Percentiles rank a stretch among this genome's conserved stretches.
Evolutionary conservation across 148 eudicot species (phyloP).

Genomic region (Salicornia ramosissima): DNA sequence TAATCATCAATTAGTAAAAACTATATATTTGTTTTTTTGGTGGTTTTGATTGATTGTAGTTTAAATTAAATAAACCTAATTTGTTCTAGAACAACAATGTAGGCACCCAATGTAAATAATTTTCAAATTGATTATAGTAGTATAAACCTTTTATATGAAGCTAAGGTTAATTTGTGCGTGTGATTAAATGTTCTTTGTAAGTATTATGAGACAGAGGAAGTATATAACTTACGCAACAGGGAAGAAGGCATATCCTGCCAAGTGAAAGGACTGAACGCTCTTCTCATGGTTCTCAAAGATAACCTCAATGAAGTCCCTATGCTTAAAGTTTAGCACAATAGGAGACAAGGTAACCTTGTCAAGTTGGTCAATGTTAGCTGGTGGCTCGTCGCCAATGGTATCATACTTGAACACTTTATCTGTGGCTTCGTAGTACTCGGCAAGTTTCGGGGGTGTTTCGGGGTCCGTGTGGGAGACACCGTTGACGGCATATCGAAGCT

Average conservation of each 20-base stretch:
- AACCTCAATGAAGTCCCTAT: slow-evolving; percentile 46
- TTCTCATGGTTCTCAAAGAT: slow-evolving; percentile 53
- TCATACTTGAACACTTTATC: slow-evolving; percentile 47
- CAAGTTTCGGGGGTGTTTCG: slow-evolving; percentile 41
- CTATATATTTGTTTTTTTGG: too few species aligned
- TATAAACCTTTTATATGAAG: too few species aligned
- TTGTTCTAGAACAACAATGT: too few species aligned
- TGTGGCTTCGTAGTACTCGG: slow-evolving; percentile 35
- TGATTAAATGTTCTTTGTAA: too few species aligned
- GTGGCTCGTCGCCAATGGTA: slow-evolving; percentile 31
- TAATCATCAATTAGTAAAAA: too few species aligned
- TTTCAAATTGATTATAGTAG: too few species aligned
- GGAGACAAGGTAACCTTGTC: slow-evolving; percentile 34
- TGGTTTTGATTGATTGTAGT: too few species aligned
- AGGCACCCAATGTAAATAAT: too few species aligned
- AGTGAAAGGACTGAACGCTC: slow-evolving; percentile 43
- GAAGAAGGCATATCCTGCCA: slow-evolving; percentile 55
- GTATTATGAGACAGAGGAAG: not conserved
- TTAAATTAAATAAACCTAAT: too few species aligned
- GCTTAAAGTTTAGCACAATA: slow-evolving; percentile 40
- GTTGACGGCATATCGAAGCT: slow-evolving; percentile 48
- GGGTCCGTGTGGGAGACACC: slow-evolving; percentile 48
- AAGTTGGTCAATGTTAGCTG: slow-evolving; percentile 21
- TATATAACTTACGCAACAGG: slow-evolving; percentile 40
- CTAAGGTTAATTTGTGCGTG: not conserved